phyloP scores from a whole-genome alignment of 768 basidiomycete genomes.

The Chiua virens region DNA sequence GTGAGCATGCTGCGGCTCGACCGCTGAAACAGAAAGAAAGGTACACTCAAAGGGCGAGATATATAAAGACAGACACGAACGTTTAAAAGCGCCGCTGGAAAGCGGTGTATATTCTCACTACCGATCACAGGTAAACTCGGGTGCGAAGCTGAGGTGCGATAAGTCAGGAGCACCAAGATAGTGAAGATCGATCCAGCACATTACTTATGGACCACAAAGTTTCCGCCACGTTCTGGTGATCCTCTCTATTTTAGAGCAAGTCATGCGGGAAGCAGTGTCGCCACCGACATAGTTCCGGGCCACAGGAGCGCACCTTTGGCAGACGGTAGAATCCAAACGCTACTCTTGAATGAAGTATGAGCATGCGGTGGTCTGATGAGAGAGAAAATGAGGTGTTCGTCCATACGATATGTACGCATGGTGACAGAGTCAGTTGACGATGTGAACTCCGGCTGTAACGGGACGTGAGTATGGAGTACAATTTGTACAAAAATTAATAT shows the following conservation, averaged over 20 bases:
- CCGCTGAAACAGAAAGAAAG: too few relatives aligned
- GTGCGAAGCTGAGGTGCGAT: not conserved
- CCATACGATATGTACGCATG: not conserved
- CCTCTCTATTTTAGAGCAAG: not conserved
- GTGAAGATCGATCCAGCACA: not conserved
- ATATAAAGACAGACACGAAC: not conserved
- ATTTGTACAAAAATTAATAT: too few relatives aligned
- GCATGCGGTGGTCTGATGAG: constrained; percentile 2
- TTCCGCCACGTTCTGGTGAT: not conserved
- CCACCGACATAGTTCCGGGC: not conserved
- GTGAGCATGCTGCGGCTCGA: not conserved
- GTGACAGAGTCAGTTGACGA: not conserved
- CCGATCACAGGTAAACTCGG: not conserved
- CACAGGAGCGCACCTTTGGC: not conserved
- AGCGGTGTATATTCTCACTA: not conserved
- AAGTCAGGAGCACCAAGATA: not conserved
- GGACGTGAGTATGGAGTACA: too few relatives aligned
- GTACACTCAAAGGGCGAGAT: not conserved
- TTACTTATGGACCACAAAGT: not conserved
- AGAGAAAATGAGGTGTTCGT: not conserved
- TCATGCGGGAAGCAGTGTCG: not conserved
- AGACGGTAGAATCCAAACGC: not conserved
- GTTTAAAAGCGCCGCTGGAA: not conserved
- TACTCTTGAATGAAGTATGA: not conserved
- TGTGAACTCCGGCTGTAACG: not conserved